A percentile compares a stretch with the other conserved stretches of the same genome.
These are phyloP conservation scores for Dipteronia sinensis DNA, from an alignment of 345 rosid genomes.

Conservation along the genomic window DNA sequence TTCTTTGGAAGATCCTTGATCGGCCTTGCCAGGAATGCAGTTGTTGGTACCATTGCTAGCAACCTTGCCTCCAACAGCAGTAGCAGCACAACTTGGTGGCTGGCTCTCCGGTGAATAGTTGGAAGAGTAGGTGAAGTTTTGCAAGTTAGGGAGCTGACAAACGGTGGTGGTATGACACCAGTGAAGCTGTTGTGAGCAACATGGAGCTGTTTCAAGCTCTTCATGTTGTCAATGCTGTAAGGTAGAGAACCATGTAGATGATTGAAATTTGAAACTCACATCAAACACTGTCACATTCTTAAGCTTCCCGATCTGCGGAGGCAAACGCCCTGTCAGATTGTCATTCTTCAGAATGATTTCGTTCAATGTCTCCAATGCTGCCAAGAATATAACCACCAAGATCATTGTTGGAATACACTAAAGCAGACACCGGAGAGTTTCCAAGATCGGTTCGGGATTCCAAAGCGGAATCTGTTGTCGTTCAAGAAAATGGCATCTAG, in stretches of 20 bases:
- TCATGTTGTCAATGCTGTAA: constrained; percentile 52
- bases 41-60: constrained; percentile 43
- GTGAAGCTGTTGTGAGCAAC: constrained; percentile 63
- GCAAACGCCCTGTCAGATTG: constrained; percentile 73
- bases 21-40: constrained; percentile 48
- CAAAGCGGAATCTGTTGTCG: constrained; percentile 60
- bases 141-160: constrained; percentile 56
- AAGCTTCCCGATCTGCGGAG: constrained; percentile 66
- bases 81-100: constrained; percentile 48
- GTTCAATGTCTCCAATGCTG: constrained; percentile 63
- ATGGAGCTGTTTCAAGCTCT: constrained; percentile 67
- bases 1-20: constrained; percentile 54
- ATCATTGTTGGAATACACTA: constrained; percentile 70
- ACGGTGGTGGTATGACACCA: constrained; percentile 56
- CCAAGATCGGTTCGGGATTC: constrained; percentile 67
- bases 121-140: constrained; percentile 63
- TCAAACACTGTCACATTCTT: constrained; percentile 60
- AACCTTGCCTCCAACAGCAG: constrained; percentile 10
- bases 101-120: constrained; percentile 67
- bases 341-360: constrained; percentile 72
- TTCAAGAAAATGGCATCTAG: constrained; percentile 70
- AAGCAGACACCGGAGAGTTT: constrained; percentile 67
- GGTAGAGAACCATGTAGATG: constrained; percentile 60
- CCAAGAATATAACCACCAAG: constrained; percentile 78
- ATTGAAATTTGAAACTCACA: constrained; percentile 63